Percentiles rank a stretch among this genome's conserved stretches.
These are phyloP conservation scores for Fusarium sp. DNA, from an alignment of 2,329 filamentous ascomycete genomes.

Conservation along the genomic window DNA sequence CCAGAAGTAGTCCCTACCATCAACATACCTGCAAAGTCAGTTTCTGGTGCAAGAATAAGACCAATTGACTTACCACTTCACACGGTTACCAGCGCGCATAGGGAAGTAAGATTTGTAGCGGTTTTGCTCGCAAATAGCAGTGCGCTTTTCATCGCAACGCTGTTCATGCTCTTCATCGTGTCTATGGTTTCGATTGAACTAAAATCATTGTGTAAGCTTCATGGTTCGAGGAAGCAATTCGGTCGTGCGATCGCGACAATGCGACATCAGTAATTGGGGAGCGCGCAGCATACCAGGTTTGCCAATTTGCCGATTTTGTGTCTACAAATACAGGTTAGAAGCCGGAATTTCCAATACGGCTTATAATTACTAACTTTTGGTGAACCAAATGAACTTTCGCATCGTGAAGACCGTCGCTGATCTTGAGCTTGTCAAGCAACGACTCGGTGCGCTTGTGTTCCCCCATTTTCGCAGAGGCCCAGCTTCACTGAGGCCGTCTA, in stretches of 20 bases:
- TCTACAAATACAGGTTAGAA: conserved; percentile 39
- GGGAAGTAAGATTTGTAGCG: conserved; percentile 94
- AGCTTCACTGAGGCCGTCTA: conserved; percentile 10
- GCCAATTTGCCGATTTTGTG: conserved; percentile 71
- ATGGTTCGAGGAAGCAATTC: not conserved
- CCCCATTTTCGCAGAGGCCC: conserved; percentile 47
- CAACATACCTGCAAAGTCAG: conserved; percentile 62
- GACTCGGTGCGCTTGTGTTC: conserved; percentile 35
- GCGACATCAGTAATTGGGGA: not conserved
- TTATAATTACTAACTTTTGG: conserved; percentile 62
- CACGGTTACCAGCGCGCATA: conserved; percentile 82
- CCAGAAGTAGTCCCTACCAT: conserved; percentile 95
- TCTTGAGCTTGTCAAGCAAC: conserved; percentile 61
- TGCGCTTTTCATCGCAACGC: conserved; percentile 82
- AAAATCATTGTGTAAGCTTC: not conserved
- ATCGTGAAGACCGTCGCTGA: conserved; percentile 66
- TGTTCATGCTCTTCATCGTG: conserved; percentile 95
- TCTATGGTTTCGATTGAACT: conserved; percentile 88
- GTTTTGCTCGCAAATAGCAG: conserved; percentile 76
- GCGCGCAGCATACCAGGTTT: conserved; percentile 63
- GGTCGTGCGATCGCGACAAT: not conserved
- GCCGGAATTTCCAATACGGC: not conserved
- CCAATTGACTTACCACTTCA: conserved; percentile 82
- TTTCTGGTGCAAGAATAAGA: not conserved
- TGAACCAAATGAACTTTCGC: conserved; percentile 68